A percentile compares a stretch with the other conserved stretches of the same genome.
Evolutionary conservation across 2,329 filamentous ascomycete species (phyloP).

Genomic region (Biscogniauxia mediterranea): DNA sequence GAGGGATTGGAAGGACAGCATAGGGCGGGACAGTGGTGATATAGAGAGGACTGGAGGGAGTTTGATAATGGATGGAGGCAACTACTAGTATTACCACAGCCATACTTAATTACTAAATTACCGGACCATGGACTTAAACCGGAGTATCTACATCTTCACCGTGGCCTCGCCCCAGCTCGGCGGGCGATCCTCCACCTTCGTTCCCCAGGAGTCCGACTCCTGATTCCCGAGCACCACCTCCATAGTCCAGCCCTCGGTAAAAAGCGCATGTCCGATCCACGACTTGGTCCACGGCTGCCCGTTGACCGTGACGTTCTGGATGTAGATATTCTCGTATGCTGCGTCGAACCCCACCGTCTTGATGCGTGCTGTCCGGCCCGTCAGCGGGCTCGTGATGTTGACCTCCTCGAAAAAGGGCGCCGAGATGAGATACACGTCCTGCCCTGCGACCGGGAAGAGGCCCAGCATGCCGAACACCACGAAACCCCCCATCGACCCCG

Average conservation of each 20-base stretch:
- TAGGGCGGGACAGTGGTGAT: too few species aligned
- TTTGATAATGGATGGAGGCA: too few species aligned
- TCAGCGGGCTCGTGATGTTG: conserved; percentile 48
- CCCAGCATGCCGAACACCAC: conserved; percentile 59
- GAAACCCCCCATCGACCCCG: conserved; percentile 62
- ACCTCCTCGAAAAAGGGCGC: conserved; percentile 60
- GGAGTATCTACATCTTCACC: background rate
- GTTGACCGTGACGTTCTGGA: conserved; percentile 57
- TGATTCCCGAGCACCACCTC: conserved; percentile 61
- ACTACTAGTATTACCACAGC: too few species aligned
- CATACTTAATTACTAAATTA: too few species aligned
- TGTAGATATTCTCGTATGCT: conserved; percentile 52
- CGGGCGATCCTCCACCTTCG: conserved; percentile 47
- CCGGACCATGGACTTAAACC: too few species aligned
- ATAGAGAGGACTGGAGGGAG: too few species aligned
- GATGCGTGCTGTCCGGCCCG: conserved; percentile 56
- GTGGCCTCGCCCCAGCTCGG: conserved; percentile 26
- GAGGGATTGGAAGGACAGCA: background rate
- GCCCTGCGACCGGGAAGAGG: conserved; percentile 59
- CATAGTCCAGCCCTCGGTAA: conserved; percentile 53
- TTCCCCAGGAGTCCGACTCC: conserved; percentile 60
- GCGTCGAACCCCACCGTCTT: conserved; percentile 56
- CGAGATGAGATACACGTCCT: conserved; percentile 62
- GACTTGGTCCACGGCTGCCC: conserved; percentile 54
- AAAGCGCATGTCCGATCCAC: conserved; percentile 62